phyloP scores from a whole-genome alignment of 768 basidiomycete genomes.

The Russula dissimulans region DNA sequence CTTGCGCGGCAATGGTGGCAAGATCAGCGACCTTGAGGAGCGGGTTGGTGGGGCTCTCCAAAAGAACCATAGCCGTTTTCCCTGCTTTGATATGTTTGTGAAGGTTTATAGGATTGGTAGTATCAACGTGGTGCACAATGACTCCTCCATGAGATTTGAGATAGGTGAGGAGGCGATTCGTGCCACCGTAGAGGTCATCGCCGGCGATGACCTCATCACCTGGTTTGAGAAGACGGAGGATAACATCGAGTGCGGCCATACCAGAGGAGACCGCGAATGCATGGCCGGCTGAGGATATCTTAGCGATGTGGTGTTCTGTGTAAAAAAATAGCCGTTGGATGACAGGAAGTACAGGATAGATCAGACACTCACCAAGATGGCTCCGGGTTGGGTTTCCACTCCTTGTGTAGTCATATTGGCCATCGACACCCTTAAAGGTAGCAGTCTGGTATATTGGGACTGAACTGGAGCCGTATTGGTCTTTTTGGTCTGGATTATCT shows the following conservation, averaged over 20 bases:
- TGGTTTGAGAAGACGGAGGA: conserved; percentile 87
- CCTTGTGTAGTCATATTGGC: conserved; percentile 87
- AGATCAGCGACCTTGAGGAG: conserved; percentile 92
- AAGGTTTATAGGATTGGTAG: conserved; percentile 62
- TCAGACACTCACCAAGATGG: conserved; percentile 68
- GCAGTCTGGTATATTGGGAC: conserved; percentile 98
- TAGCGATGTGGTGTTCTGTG: conserved; percentile 91
- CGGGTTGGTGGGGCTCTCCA: conserved; percentile 97
- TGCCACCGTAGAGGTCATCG: conserved; percentile 96
- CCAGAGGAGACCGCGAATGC: conserved; percentile 92
- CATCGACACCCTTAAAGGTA: conserved; percentile 91
- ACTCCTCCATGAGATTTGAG: conserved; percentile 82
- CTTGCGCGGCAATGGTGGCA: conserved; percentile 68
- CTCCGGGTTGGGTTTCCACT: conserved; percentile 96
- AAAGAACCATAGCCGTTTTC: conserved; percentile 88
- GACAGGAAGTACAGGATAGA: not conserved
- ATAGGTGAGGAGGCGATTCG: conserved; percentile 89
- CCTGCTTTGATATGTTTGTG: conserved; percentile 54
- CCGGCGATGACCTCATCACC: conserved; percentile 95
- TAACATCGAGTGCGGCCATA: conserved; percentile 96
- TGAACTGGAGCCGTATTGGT: conserved; percentile 89
- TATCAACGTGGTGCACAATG: conserved; percentile 88
- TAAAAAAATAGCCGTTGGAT: not conserved
- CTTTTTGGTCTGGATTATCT: conserved; percentile 84
- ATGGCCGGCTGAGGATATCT: conserved; percentile 88